A percentile compares a stretch with the other conserved stretches of the same genome.
These are phyloP conservation scores for Stentor coeruleus DNA, from an alignment of 73 alveolate species.

Conservation along the genomic window DNA sequence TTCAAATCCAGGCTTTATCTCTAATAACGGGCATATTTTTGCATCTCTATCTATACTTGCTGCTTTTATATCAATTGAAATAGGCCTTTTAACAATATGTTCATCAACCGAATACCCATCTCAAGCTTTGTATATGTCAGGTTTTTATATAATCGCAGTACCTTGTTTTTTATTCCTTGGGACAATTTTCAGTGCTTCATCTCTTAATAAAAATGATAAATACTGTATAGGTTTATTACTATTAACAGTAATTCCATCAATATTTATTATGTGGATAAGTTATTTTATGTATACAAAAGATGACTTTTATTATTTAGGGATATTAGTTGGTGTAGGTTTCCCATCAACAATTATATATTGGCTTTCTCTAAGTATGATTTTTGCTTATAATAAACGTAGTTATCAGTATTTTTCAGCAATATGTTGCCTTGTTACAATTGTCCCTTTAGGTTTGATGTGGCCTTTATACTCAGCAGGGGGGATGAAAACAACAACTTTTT, in stretches of 20 bases:
- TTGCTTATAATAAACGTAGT: background rate
- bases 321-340: background rate
- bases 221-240: background rate
- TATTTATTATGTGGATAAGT: background rate
- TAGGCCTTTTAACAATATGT: background rate
- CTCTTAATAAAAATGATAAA: background rate
- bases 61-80: background rate
- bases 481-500: background rate
- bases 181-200: background rate
- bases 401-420: background rate
- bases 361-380: background rate
- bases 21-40: background rate
- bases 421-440: background rate
- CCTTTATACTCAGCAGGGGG: background rate
- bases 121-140: background rate
- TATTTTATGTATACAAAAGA: background rate
- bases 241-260: background rate
- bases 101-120: background rate
- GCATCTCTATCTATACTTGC: background rate
- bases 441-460: background rate
- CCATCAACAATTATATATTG: background rate
- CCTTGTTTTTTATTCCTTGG: background rate
- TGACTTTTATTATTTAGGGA: slow-evolving; percentile 1
- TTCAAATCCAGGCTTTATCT: background rate
- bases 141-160: background rate